Evolutionary conservation across 2,329 filamentous ascomycete species (phyloP).

Genomic region (Epichloe glyceriae): DNA sequence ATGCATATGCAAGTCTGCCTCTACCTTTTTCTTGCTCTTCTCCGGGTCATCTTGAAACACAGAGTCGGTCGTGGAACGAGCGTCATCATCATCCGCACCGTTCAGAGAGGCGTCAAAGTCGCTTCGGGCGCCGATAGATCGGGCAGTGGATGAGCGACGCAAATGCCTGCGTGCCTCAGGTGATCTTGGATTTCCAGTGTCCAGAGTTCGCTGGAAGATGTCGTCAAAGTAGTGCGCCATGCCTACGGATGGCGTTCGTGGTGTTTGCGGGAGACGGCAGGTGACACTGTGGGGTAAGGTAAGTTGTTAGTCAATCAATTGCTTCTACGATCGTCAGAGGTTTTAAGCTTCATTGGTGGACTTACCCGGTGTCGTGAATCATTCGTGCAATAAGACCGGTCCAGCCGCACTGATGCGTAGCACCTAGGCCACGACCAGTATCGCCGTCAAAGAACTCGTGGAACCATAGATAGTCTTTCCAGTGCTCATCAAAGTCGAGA

Average conservation of each 20-base stretch:
- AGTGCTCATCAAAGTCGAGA: slow-evolving; percentile 82
- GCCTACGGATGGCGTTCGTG: slow-evolving; percentile 69
- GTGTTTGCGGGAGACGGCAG: slow-evolving; percentile 85
- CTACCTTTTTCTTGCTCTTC: slow-evolving; percentile 31
- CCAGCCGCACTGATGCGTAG: slow-evolving; percentile 93
- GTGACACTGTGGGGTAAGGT: slow-evolving; percentile 45
- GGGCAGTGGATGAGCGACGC: slow-evolving; percentile 66
- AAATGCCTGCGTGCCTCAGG: slow-evolving; percentile 36
- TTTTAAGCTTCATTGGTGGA: slow-evolving; percentile 6
- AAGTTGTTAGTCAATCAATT: slow-evolving; percentile 1
- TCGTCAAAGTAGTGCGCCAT: slow-evolving; percentile 96
- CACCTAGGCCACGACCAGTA: slow-evolving; percentile 74
- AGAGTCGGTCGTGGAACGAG: slow-evolving; percentile 19
- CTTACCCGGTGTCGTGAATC: slow-evolving; percentile 94
- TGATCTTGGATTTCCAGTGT: slow-evolving; percentile 23
- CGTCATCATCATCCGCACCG: slow-evolving; percentile 32
- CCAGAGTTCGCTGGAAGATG: slow-evolving; percentile 44
- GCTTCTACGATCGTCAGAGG: not conserved
- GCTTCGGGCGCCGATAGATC: slow-evolving; percentile 73
- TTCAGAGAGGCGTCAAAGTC: slow-evolving; percentile 51
- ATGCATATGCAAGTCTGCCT: slow-evolving; percentile 60
- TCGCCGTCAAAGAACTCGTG: slow-evolving; percentile 97
- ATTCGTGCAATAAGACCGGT: slow-evolving; percentile 90
- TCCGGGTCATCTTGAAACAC: slow-evolving; percentile 28
- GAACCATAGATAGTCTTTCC: slow-evolving; percentile 81